A percentile compares a stretch with the other conserved stretches of the same genome.
These are phyloP conservation scores for Ephemerocybe angulata DNA, from an alignment of 768 basidiomycete genomes.

Conservation along the genomic window DNA sequence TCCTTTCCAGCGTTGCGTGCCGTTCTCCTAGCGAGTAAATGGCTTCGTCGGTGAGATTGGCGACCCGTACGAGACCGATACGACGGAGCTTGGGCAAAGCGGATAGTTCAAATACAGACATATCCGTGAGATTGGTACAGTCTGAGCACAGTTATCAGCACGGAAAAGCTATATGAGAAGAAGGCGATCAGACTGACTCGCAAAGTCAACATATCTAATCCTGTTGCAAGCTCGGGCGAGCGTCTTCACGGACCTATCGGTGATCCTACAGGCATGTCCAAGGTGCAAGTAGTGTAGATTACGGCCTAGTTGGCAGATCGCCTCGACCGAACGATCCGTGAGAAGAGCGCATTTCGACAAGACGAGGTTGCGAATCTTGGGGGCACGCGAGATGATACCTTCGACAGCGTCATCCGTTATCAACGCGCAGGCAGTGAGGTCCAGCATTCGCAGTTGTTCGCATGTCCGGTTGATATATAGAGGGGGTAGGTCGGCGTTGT, in stretches of 20 bases:
- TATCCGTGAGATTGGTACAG: conserved; percentile 84
- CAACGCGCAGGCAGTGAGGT: conserved; percentile 79
- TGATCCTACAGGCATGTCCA: conserved; percentile 87
- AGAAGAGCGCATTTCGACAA: conserved; percentile 79
- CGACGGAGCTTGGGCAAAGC: conserved; percentile 85
- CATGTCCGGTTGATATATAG: conserved; percentile 62
- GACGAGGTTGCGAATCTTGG: conserved; percentile 82
- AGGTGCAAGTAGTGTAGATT: conserved; percentile 93
- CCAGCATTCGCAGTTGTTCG: conserved; percentile 89
- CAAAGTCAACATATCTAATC: conserved; percentile 92
- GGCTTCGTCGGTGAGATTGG: conserved; percentile 90
- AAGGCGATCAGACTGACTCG: conserved; percentile 56
- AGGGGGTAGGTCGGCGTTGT: conserved; percentile 55
- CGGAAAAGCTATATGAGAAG: background rate
- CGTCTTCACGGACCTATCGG: conserved; percentile 80
- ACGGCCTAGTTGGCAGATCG: conserved; percentile 84
- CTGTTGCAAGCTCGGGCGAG: conserved; percentile 86
- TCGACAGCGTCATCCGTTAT: conserved; percentile 83
- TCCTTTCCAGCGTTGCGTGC: conserved; percentile 84
- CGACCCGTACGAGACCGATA: conserved; percentile 91
- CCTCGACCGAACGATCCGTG: conserved; percentile 79
- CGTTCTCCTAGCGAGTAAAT: conserved; percentile 85
- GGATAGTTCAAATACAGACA: conserved; percentile 90
- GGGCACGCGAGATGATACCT: conserved; percentile 75
- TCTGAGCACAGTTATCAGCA: conserved; percentile 40